Base-by-base conservation (phyloP, 2,329 filamentous ascomycete species). In the Tolypocladium tropicale region DNA sequence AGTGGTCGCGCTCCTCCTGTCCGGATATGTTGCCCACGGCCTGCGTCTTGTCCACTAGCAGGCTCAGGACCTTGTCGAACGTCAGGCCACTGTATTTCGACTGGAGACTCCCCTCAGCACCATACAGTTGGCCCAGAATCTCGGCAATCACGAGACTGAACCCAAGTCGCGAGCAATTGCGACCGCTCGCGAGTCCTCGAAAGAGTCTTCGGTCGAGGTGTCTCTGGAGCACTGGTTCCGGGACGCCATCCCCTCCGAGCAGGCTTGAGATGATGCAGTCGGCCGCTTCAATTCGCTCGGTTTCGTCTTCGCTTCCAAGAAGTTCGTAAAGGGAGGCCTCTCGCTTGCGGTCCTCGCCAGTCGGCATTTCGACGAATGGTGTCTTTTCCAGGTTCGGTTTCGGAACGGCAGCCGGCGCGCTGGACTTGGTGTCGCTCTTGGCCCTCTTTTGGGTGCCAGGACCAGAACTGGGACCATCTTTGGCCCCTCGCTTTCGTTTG, bases 131-230 rank as follows among this genome's bases (percentile, higher is more conserved):
- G 5, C 82, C 78, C 49, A 96, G 69, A 10, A 95, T 75, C 70
- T 96, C 92, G 0, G 91, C 88, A 62, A 97, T 75, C 0, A 93
- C 93, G 55, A 96, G 79, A 55, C 90, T 95, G 69, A 95, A 96
- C 4, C 94, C 94, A 53, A 94, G 75, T 30, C 94, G 82, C 21
- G 93, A 90, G 14, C 89, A 90, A 74, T 96, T 96, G 56, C 90
- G 85, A 55, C 90, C 87, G 68, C 91, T 96, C 59, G 92, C 91
- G 21, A 97, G 83, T 43, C 94, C 94, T 55, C 89, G 84, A 69
- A 96, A 90, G 39, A 99, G 77, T 30, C 88, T 80, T 66, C 82
- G 81, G 60, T 83, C 80, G 33, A 86, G 72, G 62, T 86, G 83
- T 57, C 81, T 74, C 61, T 77, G 69, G 16, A 86, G 72, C 2